phyloP scores from a whole-genome alignment of 208 protist genomes.

The Zelonia costaricensis region DNA sequence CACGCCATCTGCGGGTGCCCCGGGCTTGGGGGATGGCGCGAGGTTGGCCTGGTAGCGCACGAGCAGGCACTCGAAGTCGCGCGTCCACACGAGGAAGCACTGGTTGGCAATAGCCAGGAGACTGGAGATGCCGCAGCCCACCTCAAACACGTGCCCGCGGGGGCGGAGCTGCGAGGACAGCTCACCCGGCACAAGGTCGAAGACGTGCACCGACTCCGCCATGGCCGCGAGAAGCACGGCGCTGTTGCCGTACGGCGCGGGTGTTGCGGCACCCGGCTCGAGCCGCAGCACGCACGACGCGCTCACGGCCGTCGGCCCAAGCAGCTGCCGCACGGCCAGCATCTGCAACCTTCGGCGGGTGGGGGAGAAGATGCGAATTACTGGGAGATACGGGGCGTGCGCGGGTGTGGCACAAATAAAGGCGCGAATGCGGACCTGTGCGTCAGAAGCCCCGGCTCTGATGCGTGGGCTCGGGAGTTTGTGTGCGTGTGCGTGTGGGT shows the following conservation, averaged over 20 bases:
- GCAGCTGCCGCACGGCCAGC: conserved; percentile 25
- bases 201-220: conserved; percentile 34
- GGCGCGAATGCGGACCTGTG: too few species aligned
- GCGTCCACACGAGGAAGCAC: conserved; percentile 66
- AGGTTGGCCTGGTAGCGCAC: conserved; percentile 81
- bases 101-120: conserved; percentile 64
- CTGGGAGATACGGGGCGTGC: too few species aligned
- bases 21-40: neutral
- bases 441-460: too few species aligned
- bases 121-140: conserved; percentile 49
- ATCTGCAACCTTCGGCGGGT: conserved; percentile 8
- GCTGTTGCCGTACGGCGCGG: neutral
- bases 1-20: neutral
- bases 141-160: conserved; percentile 43
- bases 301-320: conserved; percentile 20
- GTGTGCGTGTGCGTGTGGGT: neutral
- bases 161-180: neutral
- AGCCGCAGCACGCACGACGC: conserved; percentile 31
- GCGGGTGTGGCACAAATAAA: too few species aligned
- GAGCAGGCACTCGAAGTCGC: conserved; percentile 53
- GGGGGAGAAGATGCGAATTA: too few species aligned
- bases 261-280: conserved; percentile 4
- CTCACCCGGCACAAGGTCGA: conserved; percentile 11
- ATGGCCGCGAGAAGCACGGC: conserved; percentile 33
- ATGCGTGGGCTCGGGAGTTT: too few species aligned